Evolutionary conservation across 495 filamentous ascomycete genomes (phyloP).

Genomic region (Thermochaetoides thermophila): DNA sequence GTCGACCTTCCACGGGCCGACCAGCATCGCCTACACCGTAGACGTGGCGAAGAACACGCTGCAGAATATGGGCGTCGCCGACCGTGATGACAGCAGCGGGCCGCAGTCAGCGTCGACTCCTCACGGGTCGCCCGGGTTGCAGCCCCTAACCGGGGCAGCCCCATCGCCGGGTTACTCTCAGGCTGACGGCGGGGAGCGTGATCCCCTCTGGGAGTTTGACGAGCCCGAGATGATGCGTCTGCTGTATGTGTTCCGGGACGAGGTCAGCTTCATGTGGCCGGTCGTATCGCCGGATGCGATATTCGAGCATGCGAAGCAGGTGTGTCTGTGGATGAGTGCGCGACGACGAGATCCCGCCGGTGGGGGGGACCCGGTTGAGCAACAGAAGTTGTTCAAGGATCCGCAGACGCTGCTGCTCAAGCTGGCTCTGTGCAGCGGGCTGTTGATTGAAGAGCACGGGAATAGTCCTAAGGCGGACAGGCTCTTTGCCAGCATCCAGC

Average conservation of each 20-base stretch:
- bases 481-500: constrained; percentile 56
- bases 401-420: constrained; percentile 58
- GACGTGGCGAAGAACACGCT: constrained; percentile 77
- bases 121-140: constrained; percentile 28
- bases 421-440: constrained; percentile 59
- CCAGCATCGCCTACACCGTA: constrained; percentile 72
- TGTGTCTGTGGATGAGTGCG: constrained; percentile 56
- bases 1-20: constrained; percentile 68
- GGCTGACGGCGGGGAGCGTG: too few relatives aligned
- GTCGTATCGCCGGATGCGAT: constrained; percentile 56
- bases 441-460: constrained; percentile 60
- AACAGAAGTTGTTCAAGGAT: too few relatives aligned
- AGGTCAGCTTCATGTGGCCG: constrained; percentile 78
- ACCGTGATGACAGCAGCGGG: constrained; percentile 37
- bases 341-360: constrained; percentile 11
- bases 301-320: constrained; percentile 44
- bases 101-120: constrained; percentile 40
- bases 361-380: constrained; percentile 39
- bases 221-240: constrained; percentile 60
- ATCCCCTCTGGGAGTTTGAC: constrained; percentile 61
- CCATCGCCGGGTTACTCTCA: constrained; percentile 25
- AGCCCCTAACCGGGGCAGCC: constrained; percentile 11
- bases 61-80: constrained; percentile 75
- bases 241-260: constrained; percentile 62
- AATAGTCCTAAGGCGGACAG: constrained; percentile 56